A percentile compares a stretch with the other conserved stretches of the same genome.
phyloP scores from a whole-genome alignment of 306 rosid genomes.

The Vigna reflexopilosa region DNA sequence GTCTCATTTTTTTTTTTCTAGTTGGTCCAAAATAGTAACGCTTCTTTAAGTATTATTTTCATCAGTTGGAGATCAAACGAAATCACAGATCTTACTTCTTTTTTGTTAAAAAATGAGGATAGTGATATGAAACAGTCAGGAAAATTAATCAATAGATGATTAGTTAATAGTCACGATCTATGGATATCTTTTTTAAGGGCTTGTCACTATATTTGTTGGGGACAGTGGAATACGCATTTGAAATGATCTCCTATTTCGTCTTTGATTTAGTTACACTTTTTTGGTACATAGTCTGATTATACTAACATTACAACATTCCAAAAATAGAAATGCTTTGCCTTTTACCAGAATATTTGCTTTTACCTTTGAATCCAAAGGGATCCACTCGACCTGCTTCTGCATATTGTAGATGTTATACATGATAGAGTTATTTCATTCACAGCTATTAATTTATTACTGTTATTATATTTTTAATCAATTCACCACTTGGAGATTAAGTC shows the following conservation, averaged over 20 bases:
- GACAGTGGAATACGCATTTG: slow-evolving; percentile 4
- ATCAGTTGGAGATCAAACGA: slow-evolving; percentile 14
- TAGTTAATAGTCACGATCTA: slow-evolving; percentile 8
- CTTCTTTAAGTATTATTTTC: background rate
- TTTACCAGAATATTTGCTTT: background rate
- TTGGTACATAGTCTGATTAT: background rate
- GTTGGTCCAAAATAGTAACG: background rate
- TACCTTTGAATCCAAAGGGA: background rate
- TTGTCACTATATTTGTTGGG: slow-evolving; percentile 1
- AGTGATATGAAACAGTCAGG: background rate
- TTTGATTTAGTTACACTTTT: background rate
- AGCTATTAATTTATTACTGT: background rate
- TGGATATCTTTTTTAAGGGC: background rate
- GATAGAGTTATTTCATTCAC: background rate
- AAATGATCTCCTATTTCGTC: background rate
- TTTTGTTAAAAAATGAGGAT: slow-evolving; percentile 32
- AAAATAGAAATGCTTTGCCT: background rate
- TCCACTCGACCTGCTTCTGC: background rate
- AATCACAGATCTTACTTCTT: slow-evolving; percentile 8
- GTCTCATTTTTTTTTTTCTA: too few species aligned
- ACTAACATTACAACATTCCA: background rate
- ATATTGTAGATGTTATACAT: background rate
- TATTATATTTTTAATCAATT: background rate
- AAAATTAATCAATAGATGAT: slow-evolving; percentile 4
- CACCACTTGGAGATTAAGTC: background rate